phyloP scores from a whole-genome alignment of 1,284 basidiomycete genomes.

The Wallemia ichthyophaga region DNA sequence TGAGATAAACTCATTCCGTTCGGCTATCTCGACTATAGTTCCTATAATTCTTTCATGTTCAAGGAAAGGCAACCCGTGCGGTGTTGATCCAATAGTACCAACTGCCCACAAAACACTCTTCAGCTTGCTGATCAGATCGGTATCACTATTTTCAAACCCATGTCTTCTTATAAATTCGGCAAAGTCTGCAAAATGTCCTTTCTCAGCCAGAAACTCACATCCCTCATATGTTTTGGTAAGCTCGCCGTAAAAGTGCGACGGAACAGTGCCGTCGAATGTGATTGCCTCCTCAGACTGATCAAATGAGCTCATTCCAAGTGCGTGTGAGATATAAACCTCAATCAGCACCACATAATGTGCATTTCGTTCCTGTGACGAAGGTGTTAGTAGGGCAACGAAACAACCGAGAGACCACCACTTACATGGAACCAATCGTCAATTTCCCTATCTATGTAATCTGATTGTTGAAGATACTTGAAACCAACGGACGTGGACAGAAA shows the following conservation, averaged over 20 bases:
- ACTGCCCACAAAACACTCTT: constrained; percentile 94
- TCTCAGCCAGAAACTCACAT: constrained; percentile 59
- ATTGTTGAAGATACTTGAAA: constrained; percentile 65
- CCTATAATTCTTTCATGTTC: constrained; percentile 83
- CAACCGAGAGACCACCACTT: constrained; percentile 10
- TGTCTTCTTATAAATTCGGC: constrained; percentile 67
- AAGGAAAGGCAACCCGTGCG: constrained; percentile 67
- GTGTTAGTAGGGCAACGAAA: neutral
- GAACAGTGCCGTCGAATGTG: constrained; percentile 56
- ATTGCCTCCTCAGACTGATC: constrained; percentile 4
- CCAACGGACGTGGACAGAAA: constrained; percentile 86
- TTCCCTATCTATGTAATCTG: constrained; percentile 73
- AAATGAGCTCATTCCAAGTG: constrained; percentile 24
- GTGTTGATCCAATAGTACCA: constrained; percentile 72
- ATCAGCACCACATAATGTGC: constrained; percentile 58
- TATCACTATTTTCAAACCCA: constrained; percentile 50
- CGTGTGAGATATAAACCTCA: constrained; percentile 51
- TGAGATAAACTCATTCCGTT: constrained; percentile 60
- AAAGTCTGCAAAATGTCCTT: constrained; percentile 72
- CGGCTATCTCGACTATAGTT: constrained; percentile 64
- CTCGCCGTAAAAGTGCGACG: constrained; percentile 90
- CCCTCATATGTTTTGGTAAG: constrained; percentile 87
- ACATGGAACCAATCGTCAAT: constrained; percentile 90
- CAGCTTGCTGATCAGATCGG: constrained; percentile 51
- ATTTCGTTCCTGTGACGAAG: constrained; percentile 51